Evolutionary conservation across 1,139 yeast species (phyloP), one percentile per base, ranked within the genome.

Genomic region (Suhomyces maxii): DNA sequence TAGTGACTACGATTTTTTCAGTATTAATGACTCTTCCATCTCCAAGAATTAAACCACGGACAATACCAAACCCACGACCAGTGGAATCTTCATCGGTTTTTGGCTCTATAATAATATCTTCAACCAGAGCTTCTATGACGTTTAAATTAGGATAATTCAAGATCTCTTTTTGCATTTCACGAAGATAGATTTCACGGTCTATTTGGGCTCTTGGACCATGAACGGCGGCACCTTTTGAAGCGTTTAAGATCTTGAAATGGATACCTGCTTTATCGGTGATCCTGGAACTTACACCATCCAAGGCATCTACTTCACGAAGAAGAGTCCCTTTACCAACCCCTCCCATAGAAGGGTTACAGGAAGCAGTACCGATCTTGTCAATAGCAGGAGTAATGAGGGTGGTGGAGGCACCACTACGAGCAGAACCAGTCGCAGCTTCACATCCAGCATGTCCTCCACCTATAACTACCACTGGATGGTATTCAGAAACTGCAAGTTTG

Each of bases 381-480:
- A 82, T 63, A 42, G 73, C 75, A 1, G 97, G 99, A 0, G 99
- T 93, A 2, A 95, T 75, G 30, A 95, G 72, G 1, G 86, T 69
- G 0, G 98, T 89, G 3, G 61, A 53, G 1, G 86, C 78, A 0
- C 98, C 97, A 0, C 88, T 64, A 51, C 99, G 74, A 1, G 98
- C 96, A 0, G 96, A 76, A 0, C 95, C 99, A 0, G 97, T 79
- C 2, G 97, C 95, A 0, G 99, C 99, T 65, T 95, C 99, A 57
- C 96, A 86, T 3, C 99, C 99, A 34, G 99, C 99, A 69, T 95
- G 99, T 0, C 99, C 99, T 9, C 96, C 99, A 3, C 99, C 99
- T 25, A 95, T 82, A 3, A 95, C 93, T 1, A 93, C 77, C 0
- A 91, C 97, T 1, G 93, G 91, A 42, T 53, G 60, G 30, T 34